Conservation (phyloP, 164 flowering plant genomes). For the Euptelea pleiosperma region DNA sequence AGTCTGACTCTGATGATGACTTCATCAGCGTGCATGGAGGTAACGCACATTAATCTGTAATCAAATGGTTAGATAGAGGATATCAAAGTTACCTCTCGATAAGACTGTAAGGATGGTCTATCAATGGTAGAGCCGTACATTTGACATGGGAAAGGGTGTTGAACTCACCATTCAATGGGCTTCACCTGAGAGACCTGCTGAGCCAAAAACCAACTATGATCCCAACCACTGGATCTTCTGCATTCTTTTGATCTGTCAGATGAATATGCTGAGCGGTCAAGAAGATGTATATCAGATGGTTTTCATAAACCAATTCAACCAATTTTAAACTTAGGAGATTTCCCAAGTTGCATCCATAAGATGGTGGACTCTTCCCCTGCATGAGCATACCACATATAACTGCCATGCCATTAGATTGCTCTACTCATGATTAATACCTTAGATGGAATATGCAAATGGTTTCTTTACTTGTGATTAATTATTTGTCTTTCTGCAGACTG, state of each 20-base stretch:
- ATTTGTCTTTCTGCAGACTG: slow-evolving; percentile 35
- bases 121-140: no score
- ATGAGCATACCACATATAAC: not conserved
- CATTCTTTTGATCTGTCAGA: no score
- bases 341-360: not conserved
- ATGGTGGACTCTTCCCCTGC: not conserved
- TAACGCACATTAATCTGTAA: slow-evolving; percentile 22
- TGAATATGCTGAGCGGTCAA: no score
- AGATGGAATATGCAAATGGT: not conserved
- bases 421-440: not conserved
- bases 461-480: not conserved
- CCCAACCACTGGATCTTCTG: no score
- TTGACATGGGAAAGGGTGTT: no score
- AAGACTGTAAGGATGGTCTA: not conserved
- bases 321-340: no score
- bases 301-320: no score
- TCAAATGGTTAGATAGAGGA: not conserved
- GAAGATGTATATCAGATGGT: no score
- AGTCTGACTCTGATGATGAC: slow-evolving; percentile 97
- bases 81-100: not conserved
- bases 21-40: slow-evolving; percentile 89
- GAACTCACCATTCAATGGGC: no score
- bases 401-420: no score
- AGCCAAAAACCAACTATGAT: no score
- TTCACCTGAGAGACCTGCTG: no score